phyloP scores from a whole-genome alignment of 129 eudicot genomes.

The Chrysanthemum lavandulifolium region DNA sequence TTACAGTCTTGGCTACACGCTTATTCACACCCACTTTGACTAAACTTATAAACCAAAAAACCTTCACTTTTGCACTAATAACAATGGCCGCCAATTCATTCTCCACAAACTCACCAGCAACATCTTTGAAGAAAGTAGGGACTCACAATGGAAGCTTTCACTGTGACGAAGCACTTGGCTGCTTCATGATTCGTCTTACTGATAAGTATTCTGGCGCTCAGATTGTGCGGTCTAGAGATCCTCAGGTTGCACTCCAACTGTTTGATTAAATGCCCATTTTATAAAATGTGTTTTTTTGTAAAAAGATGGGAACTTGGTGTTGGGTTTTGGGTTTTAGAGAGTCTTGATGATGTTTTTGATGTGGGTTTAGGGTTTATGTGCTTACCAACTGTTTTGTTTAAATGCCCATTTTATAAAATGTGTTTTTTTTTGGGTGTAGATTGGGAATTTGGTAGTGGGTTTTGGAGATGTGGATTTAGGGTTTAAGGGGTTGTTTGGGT shows the following conservation, averaged over 20 bases:
- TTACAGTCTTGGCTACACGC: constrained; percentile 25
- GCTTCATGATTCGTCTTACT: constrained; percentile 87
- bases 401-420: too few relatives aligned
- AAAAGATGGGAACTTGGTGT: too few relatives aligned
- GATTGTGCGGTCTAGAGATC: constrained; percentile 70
- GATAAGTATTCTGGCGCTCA: constrained; percentile 57
- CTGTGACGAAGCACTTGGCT: constrained; percentile 89
- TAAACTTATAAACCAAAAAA: constrained; percentile 9
- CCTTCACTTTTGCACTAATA: constrained; percentile 20
- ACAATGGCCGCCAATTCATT: constrained; percentile 40
- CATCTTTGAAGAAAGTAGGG: constrained; percentile 51
- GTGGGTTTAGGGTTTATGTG: too few relatives aligned
- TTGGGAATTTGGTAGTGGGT: not conserved
- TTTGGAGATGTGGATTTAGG: too few relatives aligned
- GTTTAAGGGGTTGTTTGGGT: too few relatives aligned
- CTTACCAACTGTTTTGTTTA: too few relatives aligned
- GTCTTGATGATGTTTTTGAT: too few relatives aligned
- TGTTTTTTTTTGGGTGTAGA: not conserved
- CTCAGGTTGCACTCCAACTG: constrained; percentile 54
- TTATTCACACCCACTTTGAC: constrained; percentile 16
- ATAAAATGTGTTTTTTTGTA: too few relatives aligned
- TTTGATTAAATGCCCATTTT: constrained; percentile 10
- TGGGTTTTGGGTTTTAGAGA: too few relatives aligned
- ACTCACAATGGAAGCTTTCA: constrained; percentile 91
- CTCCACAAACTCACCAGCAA: constrained; percentile 21